These are phyloP conservation scores for Bruguiera sexangula DNA, from an alignment of 345 rosid species.

Conservation along the genomic window DNA sequence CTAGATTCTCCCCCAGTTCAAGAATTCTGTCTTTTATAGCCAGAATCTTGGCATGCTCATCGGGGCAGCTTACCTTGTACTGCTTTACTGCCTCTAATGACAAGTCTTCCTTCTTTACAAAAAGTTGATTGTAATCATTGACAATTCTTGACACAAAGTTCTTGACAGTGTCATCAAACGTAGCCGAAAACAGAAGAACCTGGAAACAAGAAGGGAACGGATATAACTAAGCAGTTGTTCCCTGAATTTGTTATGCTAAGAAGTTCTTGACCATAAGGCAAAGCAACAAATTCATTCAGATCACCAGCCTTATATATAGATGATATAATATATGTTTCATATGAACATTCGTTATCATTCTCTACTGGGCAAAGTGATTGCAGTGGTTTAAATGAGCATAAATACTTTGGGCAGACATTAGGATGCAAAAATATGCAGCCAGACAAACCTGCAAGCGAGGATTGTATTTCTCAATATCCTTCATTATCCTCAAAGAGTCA, in stretches of 20 bases:
- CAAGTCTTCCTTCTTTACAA: slow-evolving; percentile 86
- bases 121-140: slow-evolving; percentile 70
- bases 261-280: too few species aligned
- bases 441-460: slow-evolving; percentile 66
- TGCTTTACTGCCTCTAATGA: slow-evolving; percentile 85
- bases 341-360: too few species aligned
- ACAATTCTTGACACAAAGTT: slow-evolving; percentile 61
- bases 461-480: slow-evolving; percentile 57
- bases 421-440: not conserved
- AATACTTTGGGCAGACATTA: not conserved
- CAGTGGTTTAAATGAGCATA: not conserved
- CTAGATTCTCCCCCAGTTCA: slow-evolving; percentile 76
- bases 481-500: slow-evolving; percentile 87
- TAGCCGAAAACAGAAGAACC: slow-evolving; percentile 94
- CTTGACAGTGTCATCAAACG: slow-evolving; percentile 77
- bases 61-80: slow-evolving; percentile 83
- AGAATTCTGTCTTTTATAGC: slow-evolving; percentile 80
- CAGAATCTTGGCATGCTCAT: slow-evolving; percentile 59
- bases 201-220: slow-evolving; percentile 20
- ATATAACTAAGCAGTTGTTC: not conserved
- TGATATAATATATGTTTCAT: too few species aligned
- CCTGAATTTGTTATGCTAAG: not conserved
- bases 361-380: too few species aligned
- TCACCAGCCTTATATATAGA: too few species aligned
- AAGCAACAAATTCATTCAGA: too few species aligned